Conservation (phyloP, 129 eudicot genomes). For the Dittrichia graveolens region DNA sequence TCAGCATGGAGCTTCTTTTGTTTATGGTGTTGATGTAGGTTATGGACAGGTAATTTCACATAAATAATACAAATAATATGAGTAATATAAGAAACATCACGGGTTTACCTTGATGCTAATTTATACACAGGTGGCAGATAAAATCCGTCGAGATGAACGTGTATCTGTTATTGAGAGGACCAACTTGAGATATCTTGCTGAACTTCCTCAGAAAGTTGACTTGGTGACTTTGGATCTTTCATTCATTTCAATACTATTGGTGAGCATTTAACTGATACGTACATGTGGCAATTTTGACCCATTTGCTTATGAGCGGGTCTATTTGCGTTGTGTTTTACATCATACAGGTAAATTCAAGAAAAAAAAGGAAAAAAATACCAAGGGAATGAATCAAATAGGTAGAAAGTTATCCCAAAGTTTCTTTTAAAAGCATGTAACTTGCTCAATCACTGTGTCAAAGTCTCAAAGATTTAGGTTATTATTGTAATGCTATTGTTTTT, state of each 20-base stretch:
- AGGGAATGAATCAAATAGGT: too few relatives aligned
- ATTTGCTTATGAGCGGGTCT: too few relatives aligned
- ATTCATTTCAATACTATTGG: constrained; percentile 89
- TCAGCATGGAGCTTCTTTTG: constrained; percentile 90
- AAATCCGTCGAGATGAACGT: constrained; percentile 83
- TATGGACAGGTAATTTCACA: constrained; percentile 80
- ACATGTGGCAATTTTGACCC: too few relatives aligned
- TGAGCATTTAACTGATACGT: constrained; percentile 32
- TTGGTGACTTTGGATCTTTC: constrained; percentile 96
- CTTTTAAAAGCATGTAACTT: too few relatives aligned
- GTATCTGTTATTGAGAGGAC: constrained; percentile 87
- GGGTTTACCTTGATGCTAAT: constrained; percentile 21
- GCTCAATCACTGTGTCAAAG: too few relatives aligned
- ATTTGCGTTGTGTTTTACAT: too few relatives aligned
- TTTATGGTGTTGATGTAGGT: constrained; percentile 98
- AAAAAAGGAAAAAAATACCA: too few relatives aligned
- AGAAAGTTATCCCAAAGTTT: too few relatives aligned
- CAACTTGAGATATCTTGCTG: constrained; percentile 86
- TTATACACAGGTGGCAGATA: constrained; percentile 80
- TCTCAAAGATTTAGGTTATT: too few relatives aligned
- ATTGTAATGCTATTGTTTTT: too few relatives aligned
- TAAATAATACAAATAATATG: neutral
- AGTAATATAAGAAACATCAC: neutral
- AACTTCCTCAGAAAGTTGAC: constrained; percentile 95
- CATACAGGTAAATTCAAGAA: too few relatives aligned